phyloP scores from a whole-genome alignment of 345 rosid species.

The thale cress (Arabidopsis thaliana) region TAIR10.1 NC_003075.7:7933501-7934000 shows the following conservation, averaged over 20 bases:
- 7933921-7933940: not conserved
- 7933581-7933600: constrained; percentile 34
- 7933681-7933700: not conserved
- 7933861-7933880: not conserved
- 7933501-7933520: constrained; percentile 35
- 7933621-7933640: constrained; percentile 22
- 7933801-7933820: too few relatives aligned
- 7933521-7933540: constrained; percentile 22
- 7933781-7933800: not conserved
- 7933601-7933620: not conserved
- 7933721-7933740: not conserved
- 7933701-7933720: not conserved
- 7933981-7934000: constrained; percentile 11
- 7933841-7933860: constrained; percentile 3
- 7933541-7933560: not conserved
- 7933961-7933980: not conserved
- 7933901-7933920: constrained; percentile 13
- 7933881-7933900: too few relatives aligned
- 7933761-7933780: too few relatives aligned
- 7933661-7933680: not conserved
- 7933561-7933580: constrained; percentile 43
- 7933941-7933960: constrained; percentile 10
- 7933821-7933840: constrained; percentile 2
- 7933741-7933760: not conserved
- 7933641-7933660: not conserved